Base-by-base conservation (phyloP, 768 basidiomycete genomes). In the Boletellus ananas region DNA sequence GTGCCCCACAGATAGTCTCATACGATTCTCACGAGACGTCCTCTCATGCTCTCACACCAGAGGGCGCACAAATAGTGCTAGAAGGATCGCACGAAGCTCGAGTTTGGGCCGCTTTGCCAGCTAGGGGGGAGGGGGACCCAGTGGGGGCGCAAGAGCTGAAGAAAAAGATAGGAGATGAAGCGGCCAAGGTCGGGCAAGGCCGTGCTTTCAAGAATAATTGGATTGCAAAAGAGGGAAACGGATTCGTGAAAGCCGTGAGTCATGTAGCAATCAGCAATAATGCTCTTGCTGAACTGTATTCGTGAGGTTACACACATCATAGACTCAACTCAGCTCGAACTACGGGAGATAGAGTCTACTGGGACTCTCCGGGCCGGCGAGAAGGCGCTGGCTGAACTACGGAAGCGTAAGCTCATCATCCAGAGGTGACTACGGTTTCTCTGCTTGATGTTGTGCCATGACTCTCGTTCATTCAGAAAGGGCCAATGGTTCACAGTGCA, bases 141-240 rank as follows among this genome's bases (percentile, higher is more conserved):
- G 52, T 95, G 34, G 77, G 80, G 4, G 74, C 80, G 0, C 79
- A 74, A 41, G 80, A 88, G 50, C 74, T 97, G 13, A 89, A 88
- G 69, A 78, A 79, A 52, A 67, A 69, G 51, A 79, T 98, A 13
- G 95, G 95, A 13, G 87, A 90, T 50, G 93, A 96, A 59, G 79
- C 83, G 7, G 85, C 91, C 14, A 96, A 94, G 72, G 80, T 97
- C 50, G 96, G 96, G 1, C 96, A 98, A 72, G 87, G 87, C 9
- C 81, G 88, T 56, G 96, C 95, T 17, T 96, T 99, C 79, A 97
- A 94, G 74, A 93, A 89, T 59, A 90, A 88, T 49, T 99, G 96
- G 96, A 92, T 98, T 54, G 78, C 75, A 18, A 98, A 97, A 69
- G 88, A 95, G 56, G 91, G 89, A 8, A 79, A 81, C 55, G 90